Percentiles rank a stretch among this genome's conserved stretches.
Conservation (phyloP, 179 eudicot species). For the Corrigiola litoralis region DNA sequence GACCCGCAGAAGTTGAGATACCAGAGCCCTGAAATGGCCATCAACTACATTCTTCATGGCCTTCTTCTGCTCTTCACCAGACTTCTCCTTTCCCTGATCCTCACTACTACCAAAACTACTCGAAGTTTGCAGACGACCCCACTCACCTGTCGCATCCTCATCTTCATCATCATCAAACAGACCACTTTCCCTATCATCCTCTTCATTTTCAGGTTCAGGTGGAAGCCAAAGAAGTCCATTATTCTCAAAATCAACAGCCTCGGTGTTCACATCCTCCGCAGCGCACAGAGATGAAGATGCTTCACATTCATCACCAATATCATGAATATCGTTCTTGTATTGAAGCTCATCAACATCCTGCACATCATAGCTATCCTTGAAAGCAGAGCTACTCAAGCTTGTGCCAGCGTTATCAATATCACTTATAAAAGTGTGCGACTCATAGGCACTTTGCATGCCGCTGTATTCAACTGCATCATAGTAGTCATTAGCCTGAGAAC, state of each 20-base stretch:
- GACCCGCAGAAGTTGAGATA: slow-evolving; percentile 91
- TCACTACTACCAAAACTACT: slow-evolving; percentile 77
- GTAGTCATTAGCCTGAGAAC: slow-evolving; percentile 45
- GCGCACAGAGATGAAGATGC: slow-evolving; percentile 61
- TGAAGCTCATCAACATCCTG: slow-evolving; percentile 37
- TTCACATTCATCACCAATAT: slow-evolving; percentile 63
- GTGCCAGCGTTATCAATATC: slow-evolving; percentile 49
- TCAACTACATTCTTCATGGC: slow-evolving; percentile 84
- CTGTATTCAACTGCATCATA: slow-evolving; percentile 41
- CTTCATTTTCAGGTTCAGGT: slow-evolving; percentile 97
- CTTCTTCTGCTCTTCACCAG: slow-evolving; percentile 79
- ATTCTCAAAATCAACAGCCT: slow-evolving; percentile 92
- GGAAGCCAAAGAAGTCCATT: slow-evolving; percentile 96
- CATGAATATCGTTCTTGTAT: slow-evolving; percentile 43
- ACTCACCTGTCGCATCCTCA: slow-evolving; percentile 64
- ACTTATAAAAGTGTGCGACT: slow-evolving; percentile 42
- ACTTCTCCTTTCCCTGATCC: slow-evolving; percentile 45
- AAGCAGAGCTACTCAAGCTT: slow-evolving; percentile 38
- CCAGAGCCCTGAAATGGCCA: slow-evolving; percentile 91
- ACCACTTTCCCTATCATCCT: slow-evolving; percentile 65
- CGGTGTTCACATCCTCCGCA: slow-evolving; percentile 53
- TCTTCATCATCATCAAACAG: slow-evolving; percentile 63
- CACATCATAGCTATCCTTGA: slow-evolving; percentile 42
- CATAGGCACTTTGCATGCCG: slow-evolving; percentile 41
- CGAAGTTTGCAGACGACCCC: slow-evolving; percentile 63